Percentiles rank a stretch among this genome's conserved stretches.
phyloP scores from a whole-genome alignment of 192 early-diverging fungal species.

The Entomortierella lignicola region DNA sequence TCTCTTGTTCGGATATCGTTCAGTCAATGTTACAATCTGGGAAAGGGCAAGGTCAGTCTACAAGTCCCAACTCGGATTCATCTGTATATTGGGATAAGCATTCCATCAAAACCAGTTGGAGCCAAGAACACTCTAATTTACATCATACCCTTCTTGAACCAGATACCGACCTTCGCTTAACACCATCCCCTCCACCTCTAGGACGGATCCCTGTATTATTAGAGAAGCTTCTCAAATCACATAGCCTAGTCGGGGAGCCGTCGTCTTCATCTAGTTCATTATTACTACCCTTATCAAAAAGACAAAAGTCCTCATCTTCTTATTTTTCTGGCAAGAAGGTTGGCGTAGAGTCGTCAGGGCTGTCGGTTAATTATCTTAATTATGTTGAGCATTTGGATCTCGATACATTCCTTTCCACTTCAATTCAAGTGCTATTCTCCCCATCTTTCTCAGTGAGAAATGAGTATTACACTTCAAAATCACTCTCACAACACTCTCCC shows the following conservation, averaged over 20 bases:
- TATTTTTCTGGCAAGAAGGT: not conserved
- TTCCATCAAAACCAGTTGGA: not conserved
- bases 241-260: not conserved
- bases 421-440: slow-evolving; percentile 17
- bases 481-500: not conserved
- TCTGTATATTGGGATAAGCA: not conserved
- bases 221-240: not conserved
- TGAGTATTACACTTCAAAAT: too few relatives aligned
- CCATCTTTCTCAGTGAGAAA: slow-evolving; percentile 7
- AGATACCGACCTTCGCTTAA: not conserved
- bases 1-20: slow-evolving; percentile 7
- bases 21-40: not conserved
- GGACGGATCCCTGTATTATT: not conserved
- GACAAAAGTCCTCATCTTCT: not conserved
- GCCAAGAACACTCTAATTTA: not conserved
- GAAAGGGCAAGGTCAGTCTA: not conserved
- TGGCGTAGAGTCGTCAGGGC: not conserved
- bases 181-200: not conserved
- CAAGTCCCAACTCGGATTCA: not conserved
- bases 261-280: not conserved
- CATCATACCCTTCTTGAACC: not conserved
- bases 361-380: slow-evolving; percentile 30
- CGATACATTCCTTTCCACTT: slow-evolving; percentile 14
- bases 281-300: not conserved
- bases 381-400: slow-evolving; percentile 34